Evolutionary conservation across 306 rosid species (phyloP), one percentile per base, ranked within the genome.

Genomic region (Fragaria ananassa): DNA sequence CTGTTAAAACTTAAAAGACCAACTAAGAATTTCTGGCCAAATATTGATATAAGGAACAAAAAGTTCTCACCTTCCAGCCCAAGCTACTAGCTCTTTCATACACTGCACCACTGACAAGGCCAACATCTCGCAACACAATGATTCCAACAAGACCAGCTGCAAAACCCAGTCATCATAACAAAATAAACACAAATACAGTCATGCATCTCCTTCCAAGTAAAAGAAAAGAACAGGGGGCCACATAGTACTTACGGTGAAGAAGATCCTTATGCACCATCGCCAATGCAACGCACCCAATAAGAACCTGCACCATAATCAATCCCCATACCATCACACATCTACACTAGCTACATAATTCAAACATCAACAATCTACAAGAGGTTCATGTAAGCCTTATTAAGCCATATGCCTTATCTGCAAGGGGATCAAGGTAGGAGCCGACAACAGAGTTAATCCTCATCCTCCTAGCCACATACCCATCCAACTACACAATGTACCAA

Each of bases 391-490:
- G 6, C 65, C 34, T 19, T 2, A 29, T 6, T 18, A 11, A 17
- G n/a, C 10, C 29, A 15, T 73, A 68, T 76, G 89, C 98, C 97
- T 95, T 95, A 79, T 95, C 98, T 62, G 98, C 98, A 58, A 95
- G 92, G 62, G 98, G 98, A 84, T 92, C 98, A 72, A 95, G 96
- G 80, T 95, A 95, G 39, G 97, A 95, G 72, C 98, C 98, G 71
- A 92, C 98, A 39, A 95, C 97, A 75, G 98, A 95, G 80, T 90
- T 87, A 15, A 90, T 92, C 82, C 81, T 91, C 98, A 95, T 86
- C 87, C 86, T 90, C 88, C 98, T 86, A 31, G 97, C 97, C 68
- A 86, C 62, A 66, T 89, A 89, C 56, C 98, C 98, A 82, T 95
- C 98, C 64, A 95, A 82, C 98, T 95, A 81, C 69, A 81, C 70